These are phyloP conservation scores for Fusarium goolgardi DNA, from an alignment of 2,329 filamentous ascomycete species.

Conservation along the genomic window DNA sequence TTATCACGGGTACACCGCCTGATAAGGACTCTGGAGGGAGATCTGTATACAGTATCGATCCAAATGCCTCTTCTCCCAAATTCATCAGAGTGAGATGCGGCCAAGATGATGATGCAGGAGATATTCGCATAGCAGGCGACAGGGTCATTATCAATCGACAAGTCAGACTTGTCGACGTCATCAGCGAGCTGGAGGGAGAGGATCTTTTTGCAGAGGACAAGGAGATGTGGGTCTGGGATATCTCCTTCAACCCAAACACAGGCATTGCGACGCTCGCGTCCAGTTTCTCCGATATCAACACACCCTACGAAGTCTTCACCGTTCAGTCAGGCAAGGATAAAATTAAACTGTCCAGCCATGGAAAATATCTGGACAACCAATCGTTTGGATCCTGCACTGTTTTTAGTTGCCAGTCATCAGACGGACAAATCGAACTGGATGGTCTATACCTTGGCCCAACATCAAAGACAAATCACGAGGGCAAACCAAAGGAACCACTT, in stretches of 20 bases:
- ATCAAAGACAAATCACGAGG: background rate
- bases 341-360: conserved; percentile 28
- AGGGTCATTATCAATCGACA: conserved; percentile 27
- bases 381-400: conserved; percentile 14
- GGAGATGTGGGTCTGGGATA: conserved; percentile 31
- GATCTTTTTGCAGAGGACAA: conserved; percentile 26
- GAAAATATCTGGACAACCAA: background rate
- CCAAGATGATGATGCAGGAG: conserved; percentile 27
- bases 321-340: background rate
- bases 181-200: conserved; percentile 20
- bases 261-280: conserved; percentile 13
- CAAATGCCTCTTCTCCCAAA: background rate
- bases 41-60: conserved; percentile 28
- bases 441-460: conserved; percentile 20
- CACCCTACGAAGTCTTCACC: conserved; percentile 27
- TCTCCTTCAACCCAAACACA: conserved; percentile 1
- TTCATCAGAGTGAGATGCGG: conserved; percentile 28
- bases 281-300: conserved; percentile 37
- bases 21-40: conserved; percentile 15
- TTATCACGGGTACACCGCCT: conserved; percentile 23
- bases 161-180: background rate
- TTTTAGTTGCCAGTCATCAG: conserved; percentile 25
- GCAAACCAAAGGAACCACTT: background rate
- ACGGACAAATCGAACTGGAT: conserved; percentile 28
- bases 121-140: conserved; percentile 4